These are phyloP conservation scores for Tinospora cordifolia DNA, from an alignment of 164 flowering plant species.

Conservation along the genomic window DNA sequence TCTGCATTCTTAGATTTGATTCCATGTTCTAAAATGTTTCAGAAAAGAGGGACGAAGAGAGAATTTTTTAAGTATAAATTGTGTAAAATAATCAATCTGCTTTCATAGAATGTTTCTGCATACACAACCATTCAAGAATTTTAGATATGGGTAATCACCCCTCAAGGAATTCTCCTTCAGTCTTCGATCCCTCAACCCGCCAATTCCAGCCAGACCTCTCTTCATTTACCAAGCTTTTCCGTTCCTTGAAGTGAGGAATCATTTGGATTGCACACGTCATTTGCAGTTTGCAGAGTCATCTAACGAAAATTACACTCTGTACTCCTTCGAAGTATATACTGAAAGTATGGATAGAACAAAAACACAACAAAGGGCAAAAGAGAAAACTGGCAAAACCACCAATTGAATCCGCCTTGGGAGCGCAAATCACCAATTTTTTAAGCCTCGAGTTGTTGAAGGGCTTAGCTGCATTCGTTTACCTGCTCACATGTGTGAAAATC, in stretches of 20 bases:
- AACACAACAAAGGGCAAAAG: background rate
- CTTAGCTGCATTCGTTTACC: conserved; percentile 6
- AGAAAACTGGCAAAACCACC: conserved; percentile 13
- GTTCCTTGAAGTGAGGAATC: conserved; percentile 3
- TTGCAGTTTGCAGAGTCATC: conserved; percentile 8
- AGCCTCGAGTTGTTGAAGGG: conserved; percentile 7
- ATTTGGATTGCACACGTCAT: conserved; percentile 9
- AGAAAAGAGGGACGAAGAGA: too few relatives aligned
- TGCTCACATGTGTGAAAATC: conserved; percentile 1
- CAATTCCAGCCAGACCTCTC: background rate
- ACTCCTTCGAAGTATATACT: background rate
- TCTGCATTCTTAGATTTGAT: too few relatives aligned
- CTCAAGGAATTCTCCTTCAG: background rate
- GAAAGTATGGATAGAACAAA: conserved; percentile 8
- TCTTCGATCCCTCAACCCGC: background rate
- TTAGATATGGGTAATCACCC: background rate
- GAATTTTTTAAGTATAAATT: too few relatives aligned
- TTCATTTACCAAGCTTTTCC: conserved; percentile 5
- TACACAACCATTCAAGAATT: background rate
- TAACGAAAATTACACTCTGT: conserved; percentile 14
- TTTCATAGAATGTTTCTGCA: background rate
- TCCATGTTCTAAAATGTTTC: too few relatives aligned
- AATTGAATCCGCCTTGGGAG: conserved; percentile 11
- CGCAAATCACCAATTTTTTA: conserved; percentile 12
- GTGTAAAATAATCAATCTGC: background rate